phyloP scores from a whole-genome alignment of 805 yeast species.

The Saturnispora silvae region DNA sequence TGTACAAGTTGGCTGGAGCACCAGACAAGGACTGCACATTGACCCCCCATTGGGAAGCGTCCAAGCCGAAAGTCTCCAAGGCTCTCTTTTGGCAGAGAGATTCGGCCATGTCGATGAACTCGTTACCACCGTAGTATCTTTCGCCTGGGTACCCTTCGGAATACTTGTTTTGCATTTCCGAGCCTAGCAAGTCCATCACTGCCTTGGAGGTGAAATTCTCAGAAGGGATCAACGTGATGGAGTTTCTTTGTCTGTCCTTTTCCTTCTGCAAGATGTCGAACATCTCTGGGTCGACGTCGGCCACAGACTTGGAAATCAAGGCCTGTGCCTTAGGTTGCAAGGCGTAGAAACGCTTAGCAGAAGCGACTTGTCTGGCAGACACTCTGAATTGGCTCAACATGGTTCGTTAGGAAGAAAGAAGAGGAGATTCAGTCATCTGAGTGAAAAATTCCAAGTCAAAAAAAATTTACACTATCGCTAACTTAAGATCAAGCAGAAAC shows the following conservation, averaged over 20 bases:
- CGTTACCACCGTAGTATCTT: conserved; percentile 97
- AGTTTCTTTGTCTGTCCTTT: conserved; percentile 83
- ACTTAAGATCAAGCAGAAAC: too few relatives aligned
- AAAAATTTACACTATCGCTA: too few relatives aligned
- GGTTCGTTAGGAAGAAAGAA: background rate
- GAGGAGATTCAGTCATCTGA: conserved; percentile 1
- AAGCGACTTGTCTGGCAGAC: background rate
- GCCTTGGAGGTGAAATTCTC: conserved; percentile 96
- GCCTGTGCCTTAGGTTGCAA: conserved; percentile 38
- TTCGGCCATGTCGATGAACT: conserved; percentile 92
- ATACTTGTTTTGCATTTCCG: conserved; percentile 97
- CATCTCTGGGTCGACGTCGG: conserved; percentile 71
- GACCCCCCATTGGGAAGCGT: conserved; percentile 89
- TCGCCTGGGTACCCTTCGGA: conserved; percentile 99
- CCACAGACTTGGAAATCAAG: conserved; percentile 51
- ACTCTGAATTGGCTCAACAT: background rate
- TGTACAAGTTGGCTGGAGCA: conserved; percentile 96
- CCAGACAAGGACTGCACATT: conserved; percentile 95
- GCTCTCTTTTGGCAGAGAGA: conserved; percentile 90
- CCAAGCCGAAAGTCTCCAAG: conserved; percentile 72
- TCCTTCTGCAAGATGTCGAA: conserved; percentile 67
- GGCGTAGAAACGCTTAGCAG: conserved; percentile 30
- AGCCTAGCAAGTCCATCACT: conserved; percentile 92
- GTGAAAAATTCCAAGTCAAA: background rate
- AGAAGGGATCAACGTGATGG: conserved; percentile 89